A percentile compares a stretch with the other conserved stretches of the same genome.
Evolutionary conservation across 2,329 filamentous ascomycete genomes (phyloP).

Genomic region (Penicillium sp.): DNA sequence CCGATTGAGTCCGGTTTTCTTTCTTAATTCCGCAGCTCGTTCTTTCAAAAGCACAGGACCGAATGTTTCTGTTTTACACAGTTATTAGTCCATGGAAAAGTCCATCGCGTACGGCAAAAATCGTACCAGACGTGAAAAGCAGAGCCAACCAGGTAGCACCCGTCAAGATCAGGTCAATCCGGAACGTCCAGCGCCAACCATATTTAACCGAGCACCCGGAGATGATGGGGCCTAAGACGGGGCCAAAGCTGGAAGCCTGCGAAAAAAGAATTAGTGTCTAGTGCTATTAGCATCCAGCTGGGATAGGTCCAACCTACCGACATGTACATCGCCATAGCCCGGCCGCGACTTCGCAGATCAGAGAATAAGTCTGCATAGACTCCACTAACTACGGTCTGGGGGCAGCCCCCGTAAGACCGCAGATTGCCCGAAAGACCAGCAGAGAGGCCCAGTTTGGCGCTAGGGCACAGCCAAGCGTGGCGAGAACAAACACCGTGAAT

Average conservation of each 20-base stretch:
- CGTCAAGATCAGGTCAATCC: conserved; percentile 65
- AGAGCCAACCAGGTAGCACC: conserved; percentile 55
- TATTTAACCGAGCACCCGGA: conserved; percentile 42
- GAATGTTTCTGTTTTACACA: conserved; percentile 52
- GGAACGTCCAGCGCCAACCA: conserved; percentile 49
- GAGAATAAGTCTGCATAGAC: conserved; percentile 47
- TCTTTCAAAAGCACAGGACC: conserved; percentile 55
- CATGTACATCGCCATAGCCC: conserved; percentile 43
- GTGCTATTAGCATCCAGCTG: background rate
- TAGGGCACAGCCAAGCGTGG: conserved; percentile 43
- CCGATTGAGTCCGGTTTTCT: conserved; percentile 50
- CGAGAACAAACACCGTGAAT: conserved; percentile 44
- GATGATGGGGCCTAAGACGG: conserved; percentile 43
- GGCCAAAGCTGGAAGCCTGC: conserved; percentile 41
- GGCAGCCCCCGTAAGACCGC: conserved; percentile 42
- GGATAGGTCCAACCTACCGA: conserved; percentile 25
- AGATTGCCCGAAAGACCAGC: conserved; percentile 44
- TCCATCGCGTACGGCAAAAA: too few relatives aligned
- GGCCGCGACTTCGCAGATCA: conserved; percentile 37
- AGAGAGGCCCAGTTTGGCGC: conserved; percentile 42
- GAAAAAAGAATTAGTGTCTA: background rate
- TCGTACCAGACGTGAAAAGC: conserved; percentile 53
- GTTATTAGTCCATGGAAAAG: background rate
- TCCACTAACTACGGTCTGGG: conserved; percentile 45
- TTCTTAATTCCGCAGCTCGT: conserved; percentile 57